Conservation (phyloP, 805 yeast genomes). For the Schizosaccharomyces lindneri region DNA sequence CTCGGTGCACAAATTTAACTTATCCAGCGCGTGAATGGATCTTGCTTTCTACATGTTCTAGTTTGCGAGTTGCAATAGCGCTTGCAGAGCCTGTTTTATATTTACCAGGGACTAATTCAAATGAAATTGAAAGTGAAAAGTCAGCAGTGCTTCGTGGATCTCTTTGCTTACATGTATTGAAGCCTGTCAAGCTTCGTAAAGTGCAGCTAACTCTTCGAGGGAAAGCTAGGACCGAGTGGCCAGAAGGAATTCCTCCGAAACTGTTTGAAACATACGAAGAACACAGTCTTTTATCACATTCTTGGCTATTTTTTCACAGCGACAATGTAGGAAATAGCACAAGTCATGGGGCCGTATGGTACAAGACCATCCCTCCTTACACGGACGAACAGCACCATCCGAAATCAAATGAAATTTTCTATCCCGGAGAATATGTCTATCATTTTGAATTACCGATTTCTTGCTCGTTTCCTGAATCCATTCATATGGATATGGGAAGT, state of each 20-base stretch:
- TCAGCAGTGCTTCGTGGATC: slow-evolving; percentile 70
- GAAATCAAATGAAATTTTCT: slow-evolving; percentile 17
- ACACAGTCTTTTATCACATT: slow-evolving; percentile 44
- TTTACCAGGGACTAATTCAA: slow-evolving; percentile 53
- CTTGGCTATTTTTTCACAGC: slow-evolving; percentile 66
- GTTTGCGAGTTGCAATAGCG: neutral
- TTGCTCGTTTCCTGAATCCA: slow-evolving; percentile 58
- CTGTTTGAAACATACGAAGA: slow-evolving; percentile 39
- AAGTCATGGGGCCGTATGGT: slow-evolving; percentile 19
- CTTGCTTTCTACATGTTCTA: neutral
- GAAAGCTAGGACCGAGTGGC: slow-evolving; percentile 68
- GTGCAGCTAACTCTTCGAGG: slow-evolving; percentile 44
- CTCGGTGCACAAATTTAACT: neutral
- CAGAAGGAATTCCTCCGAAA: slow-evolving; percentile 92
- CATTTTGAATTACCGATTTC: slow-evolving; percentile 77
- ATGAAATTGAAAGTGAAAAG: slow-evolving; percentile 38
- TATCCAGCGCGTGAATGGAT: neutral
- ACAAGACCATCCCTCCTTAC: neutral
- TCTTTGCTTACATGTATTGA: slow-evolving; percentile 38
- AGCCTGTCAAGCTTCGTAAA: slow-evolving; percentile 44
- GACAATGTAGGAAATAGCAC: slow-evolving; percentile 16
- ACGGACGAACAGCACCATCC: neutral
- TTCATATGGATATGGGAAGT: slow-evolving; percentile 55
- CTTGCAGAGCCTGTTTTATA: slow-evolving; percentile 62
- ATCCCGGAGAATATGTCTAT: slow-evolving; percentile 78